Conservation (phyloP, 192 early-diverging fungal species). For the Martensiomyces pterosporus region DNA sequence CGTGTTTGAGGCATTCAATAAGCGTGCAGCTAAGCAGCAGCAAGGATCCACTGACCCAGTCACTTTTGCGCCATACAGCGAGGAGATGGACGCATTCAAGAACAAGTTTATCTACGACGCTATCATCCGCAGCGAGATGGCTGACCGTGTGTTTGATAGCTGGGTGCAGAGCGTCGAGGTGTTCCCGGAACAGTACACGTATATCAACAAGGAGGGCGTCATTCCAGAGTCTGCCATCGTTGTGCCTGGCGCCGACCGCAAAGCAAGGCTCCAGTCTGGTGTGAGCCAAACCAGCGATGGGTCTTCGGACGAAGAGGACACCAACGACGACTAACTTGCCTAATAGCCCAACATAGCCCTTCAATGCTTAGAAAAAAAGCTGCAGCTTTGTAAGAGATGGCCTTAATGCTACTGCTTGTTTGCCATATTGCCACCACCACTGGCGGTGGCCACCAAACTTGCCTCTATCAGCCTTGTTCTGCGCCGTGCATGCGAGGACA, state of each 20-base stretch:
- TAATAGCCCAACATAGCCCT: no score
- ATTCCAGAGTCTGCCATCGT: constrained; percentile 47
- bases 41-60: constrained; percentile 39
- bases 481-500: no score
- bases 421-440: no score
- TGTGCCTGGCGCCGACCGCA: constrained; percentile 19
- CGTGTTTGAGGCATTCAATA: constrained; percentile 67
- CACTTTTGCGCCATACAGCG: constrained; percentile 58
- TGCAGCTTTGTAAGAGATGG: no score
- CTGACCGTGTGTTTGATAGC: constrained; percentile 53
- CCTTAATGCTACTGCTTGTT: no score
- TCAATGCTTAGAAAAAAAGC: no score
- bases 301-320: constrained; percentile 31
- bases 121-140: constrained; percentile 72
- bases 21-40: constrained; percentile 16
- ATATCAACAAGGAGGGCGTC: constrained; percentile 41
- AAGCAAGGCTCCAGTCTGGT: background rate
- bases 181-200: constrained; percentile 45
- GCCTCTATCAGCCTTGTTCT: no score
- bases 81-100: constrained; percentile 81
- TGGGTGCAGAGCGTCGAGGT: constrained; percentile 48
- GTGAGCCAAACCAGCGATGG: constrained; percentile 3
- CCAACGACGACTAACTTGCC: constrained; percentile 27
- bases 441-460: no score
- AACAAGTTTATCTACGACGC: constrained; percentile 81